phyloP scores from a whole-genome alignment of 768 basidiomycete genomes.

The Mycena rebaudengoi region DNA sequence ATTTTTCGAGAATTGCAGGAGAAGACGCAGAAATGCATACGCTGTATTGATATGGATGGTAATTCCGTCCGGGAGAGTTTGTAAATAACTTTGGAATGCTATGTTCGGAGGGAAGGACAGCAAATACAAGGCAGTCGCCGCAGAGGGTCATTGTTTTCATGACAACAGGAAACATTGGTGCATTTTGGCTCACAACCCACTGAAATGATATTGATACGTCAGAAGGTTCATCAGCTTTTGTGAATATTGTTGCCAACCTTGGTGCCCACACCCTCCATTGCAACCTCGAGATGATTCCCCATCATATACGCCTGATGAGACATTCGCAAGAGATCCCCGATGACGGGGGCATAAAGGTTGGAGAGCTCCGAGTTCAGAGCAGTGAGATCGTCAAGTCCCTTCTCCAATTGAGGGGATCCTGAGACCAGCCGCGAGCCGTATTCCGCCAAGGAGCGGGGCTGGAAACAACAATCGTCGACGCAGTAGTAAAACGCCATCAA shows the following conservation, averaged over 20 bases:
- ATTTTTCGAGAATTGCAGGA: background rate
- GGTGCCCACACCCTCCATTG: slow-evolving; percentile 15
- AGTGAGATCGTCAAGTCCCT: slow-evolving; percentile 1
- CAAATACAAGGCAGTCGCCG: slow-evolving; percentile 8
- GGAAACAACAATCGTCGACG: slow-evolving; percentile 14
- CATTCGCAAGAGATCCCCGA: slow-evolving; percentile 7
- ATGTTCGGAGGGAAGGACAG: slow-evolving; percentile 2
- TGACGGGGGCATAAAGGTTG: slow-evolving; percentile 4
- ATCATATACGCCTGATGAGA: slow-evolving; percentile 21
- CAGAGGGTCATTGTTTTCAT: slow-evolving; percentile 20
- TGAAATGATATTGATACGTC: background rate
- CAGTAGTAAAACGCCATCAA: slow-evolving; percentile 13
- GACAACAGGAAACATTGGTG: slow-evolving; percentile 10
- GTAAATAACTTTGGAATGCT: background rate
- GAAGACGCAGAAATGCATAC: too few relatives aligned
- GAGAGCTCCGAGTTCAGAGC: slow-evolving; percentile 2
- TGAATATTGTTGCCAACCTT: too few relatives aligned
- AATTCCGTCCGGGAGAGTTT: slow-evolving; percentile 19
- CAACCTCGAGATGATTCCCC: slow-evolving; percentile 14
- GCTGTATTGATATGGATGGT: slow-evolving; percentile 12
- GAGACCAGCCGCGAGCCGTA: slow-evolving; percentile 8
- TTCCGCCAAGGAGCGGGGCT: background rate
- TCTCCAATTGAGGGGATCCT: slow-evolving; percentile 1
- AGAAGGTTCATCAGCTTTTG: background rate
- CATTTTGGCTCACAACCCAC: slow-evolving; percentile 14